Percentiles rank a stretch among this genome's conserved stretches.
Conservation (phyloP, 2,329 filamentous ascomycete genomes). For the Elsinoe fawcettii region DNA sequence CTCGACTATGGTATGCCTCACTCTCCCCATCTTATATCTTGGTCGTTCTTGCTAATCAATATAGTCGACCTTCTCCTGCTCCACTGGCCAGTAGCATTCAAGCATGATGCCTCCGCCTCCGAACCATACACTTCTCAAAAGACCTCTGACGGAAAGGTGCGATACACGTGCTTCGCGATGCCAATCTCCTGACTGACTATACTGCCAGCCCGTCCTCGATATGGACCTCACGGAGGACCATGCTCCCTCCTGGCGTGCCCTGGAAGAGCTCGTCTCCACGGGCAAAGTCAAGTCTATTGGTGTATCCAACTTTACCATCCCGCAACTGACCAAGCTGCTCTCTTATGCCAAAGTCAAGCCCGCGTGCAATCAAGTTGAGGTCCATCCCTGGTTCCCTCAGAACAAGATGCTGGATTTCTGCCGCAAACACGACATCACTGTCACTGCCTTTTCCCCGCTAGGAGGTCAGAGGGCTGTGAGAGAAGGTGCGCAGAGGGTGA, state of each 20-base stretch:
- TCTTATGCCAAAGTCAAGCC: conserved; percentile 35
- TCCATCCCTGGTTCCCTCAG: conserved; percentile 55
- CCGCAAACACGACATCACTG: conserved; percentile 49
- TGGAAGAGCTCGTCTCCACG: conserved; percentile 50
- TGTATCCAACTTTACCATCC: conserved; percentile 45
- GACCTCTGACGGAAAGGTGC: background rate
- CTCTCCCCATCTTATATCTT: background rate
- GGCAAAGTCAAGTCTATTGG: conserved; percentile 49
- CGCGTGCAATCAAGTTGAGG: conserved; percentile 43
- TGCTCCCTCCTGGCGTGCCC: conserved; percentile 53
- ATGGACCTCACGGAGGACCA: conserved; percentile 59
- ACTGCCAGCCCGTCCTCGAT: conserved; percentile 56
- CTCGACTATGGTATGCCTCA: conserved; percentile 24
- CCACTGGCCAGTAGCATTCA: conserved; percentile 43
- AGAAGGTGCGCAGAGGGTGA: conserved; percentile 58
- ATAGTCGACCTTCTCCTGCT: conserved; percentile 30
- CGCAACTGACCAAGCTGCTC: conserved; percentile 38
- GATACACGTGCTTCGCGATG: conserved; percentile 24
- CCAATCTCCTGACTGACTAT: conserved; percentile 43
- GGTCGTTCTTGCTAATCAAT: background rate
- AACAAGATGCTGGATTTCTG: conserved; percentile 51
- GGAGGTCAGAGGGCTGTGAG: conserved; percentile 64
- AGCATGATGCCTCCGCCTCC: conserved; percentile 39
- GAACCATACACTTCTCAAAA: background rate
- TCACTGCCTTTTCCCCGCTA: conserved; percentile 49